phyloP scores from a whole-genome alignment of 2,329 filamentous ascomycete genomes.

The Aciculosporium take region DNA sequence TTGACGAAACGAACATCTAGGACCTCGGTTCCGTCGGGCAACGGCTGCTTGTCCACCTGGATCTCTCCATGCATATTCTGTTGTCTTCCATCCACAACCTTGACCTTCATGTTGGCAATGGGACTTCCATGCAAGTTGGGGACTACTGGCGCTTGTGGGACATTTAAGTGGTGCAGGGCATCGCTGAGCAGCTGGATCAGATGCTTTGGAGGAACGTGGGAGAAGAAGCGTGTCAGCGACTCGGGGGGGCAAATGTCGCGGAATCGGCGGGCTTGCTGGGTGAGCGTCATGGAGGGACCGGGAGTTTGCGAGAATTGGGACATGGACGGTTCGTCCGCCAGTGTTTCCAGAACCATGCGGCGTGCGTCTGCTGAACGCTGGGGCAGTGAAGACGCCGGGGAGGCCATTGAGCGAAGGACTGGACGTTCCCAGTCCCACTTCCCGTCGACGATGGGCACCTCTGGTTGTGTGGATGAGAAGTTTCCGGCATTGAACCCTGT shows the following conservation, averaged over 20 bases:
- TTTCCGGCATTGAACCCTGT: constrained; percentile 26
- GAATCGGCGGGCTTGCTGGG: constrained; percentile 79
- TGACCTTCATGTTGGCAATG: constrained; percentile 54
- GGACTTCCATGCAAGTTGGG: constrained; percentile 38
- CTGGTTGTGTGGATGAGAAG: constrained; percentile 75
- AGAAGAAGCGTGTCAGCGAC: constrained; percentile 84
- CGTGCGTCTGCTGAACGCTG: constrained; percentile 18
- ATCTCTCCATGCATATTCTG: constrained; percentile 65
- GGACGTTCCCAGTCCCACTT: constrained; percentile 84
- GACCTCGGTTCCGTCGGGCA: constrained; percentile 44
- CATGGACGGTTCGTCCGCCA: constrained; percentile 77
- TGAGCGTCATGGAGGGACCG: constrained; percentile 67
- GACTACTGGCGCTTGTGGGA: constrained; percentile 47
- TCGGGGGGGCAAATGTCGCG: constrained; percentile 81
- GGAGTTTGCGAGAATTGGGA: constrained; percentile 72
- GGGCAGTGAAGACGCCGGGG: constrained; percentile 22
- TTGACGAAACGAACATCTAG: constrained; percentile 87
- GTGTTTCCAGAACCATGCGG: constrained; percentile 40
- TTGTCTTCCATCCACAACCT: constrained; percentile 56
- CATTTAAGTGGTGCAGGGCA: constrained; percentile 71
- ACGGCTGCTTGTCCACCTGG: constrained; percentile 50
- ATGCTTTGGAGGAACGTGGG: constrained; percentile 57
- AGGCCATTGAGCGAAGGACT: constrained; percentile 36
- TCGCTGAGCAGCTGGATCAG: constrained; percentile 69
- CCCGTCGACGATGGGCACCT: constrained; percentile 58